These are phyloP conservation scores for Leptoxyphium fumago DNA, from an alignment of 2,329 filamentous ascomycete genomes.

Conservation along the genomic window DNA sequence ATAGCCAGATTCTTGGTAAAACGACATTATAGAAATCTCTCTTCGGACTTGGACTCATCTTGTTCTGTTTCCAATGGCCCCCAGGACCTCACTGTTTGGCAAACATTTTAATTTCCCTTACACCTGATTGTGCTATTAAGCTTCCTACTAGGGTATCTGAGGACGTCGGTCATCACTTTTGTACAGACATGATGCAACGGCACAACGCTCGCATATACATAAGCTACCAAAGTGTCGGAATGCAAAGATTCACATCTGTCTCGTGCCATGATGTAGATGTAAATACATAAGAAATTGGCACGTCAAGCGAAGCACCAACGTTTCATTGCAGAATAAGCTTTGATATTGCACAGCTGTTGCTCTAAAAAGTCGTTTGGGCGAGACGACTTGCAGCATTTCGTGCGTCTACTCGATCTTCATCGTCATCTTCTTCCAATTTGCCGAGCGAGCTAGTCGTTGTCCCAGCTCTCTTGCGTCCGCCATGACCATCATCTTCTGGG, in stretches of 20 bases:
- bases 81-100: too few relatives aligned
- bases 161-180: too few relatives aligned
- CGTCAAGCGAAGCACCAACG: slow-evolving; percentile 1
- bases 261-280: background rate
- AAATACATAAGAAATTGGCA: background rate
- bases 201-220: too few relatives aligned
- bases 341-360: background rate
- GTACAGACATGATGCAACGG: too few relatives aligned
- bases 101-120: too few relatives aligned
- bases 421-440: slow-evolving; percentile 53
- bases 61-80: too few relatives aligned
- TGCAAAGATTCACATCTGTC: slow-evolving; percentile 14
- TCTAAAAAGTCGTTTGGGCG: slow-evolving; percentile 81
- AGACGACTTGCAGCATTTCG: slow-evolving; percentile 87
- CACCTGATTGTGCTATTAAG: too few relatives aligned
- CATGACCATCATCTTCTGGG: slow-evolving; percentile 27
- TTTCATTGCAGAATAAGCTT: slow-evolving; percentile 1
- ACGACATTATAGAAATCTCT: too few relatives aligned
- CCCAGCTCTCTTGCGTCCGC: slow-evolving; percentile 31
- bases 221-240: background rate
- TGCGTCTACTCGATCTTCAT: slow-evolving; percentile 88
- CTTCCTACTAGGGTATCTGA: too few relatives aligned
- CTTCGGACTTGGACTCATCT: too few relatives aligned
- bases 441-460: slow-evolving; percentile 35
- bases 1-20: too few relatives aligned